A percentile compares a stretch with the other conserved stretches of the same genome.
These are phyloP conservation scores for Brassica hybrid DNA, from an alignment of 441 rosid genomes.

Conservation along the genomic window DNA sequence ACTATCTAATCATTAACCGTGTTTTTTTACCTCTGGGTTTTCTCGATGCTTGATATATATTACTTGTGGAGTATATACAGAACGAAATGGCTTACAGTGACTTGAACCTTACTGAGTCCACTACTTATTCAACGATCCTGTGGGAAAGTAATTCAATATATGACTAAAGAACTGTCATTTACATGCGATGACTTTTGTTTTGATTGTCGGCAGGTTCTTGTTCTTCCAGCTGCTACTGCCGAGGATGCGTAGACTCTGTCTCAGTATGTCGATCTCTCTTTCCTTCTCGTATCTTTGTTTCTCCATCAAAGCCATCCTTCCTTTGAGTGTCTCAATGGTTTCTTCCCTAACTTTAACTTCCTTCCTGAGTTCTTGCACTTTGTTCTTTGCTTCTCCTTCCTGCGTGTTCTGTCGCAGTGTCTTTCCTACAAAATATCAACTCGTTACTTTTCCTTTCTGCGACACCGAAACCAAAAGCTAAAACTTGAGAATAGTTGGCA, in stretches of 20 bases:
- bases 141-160: conserved; percentile 1
- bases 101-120: conserved; percentile 25
- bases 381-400: conserved; percentile 47
- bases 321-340: conserved; percentile 53
- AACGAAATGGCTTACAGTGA: conserved; percentile 24
- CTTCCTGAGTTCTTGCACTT: conserved; percentile 59
- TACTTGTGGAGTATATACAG: conserved; percentile 21
- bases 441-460: not conserved
- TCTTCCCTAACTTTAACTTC: conserved; percentile 60
- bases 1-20: conserved; percentile 1
- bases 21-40: not conserved
- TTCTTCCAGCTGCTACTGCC: conserved; percentile 46
- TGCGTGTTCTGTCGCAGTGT: conserved; percentile 52
- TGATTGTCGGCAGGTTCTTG: conserved; percentile 30
- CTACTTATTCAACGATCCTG: not conserved
- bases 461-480: not conserved
- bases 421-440: conserved; percentile 45
- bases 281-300: conserved; percentile 51
- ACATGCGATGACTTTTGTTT: conserved; percentile 27
- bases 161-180: conserved; percentile 19
- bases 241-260: conserved; percentile 74
- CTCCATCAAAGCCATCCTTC: conserved; percentile 50
- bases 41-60: not conserved
- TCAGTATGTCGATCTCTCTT: conserved; percentile 70
- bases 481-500: conserved; percentile 7